Evolutionary conservation across 179 eudicot genomes (phyloP), one percentile per base, ranked within the genome.

Genomic region (Nepenthes alata): DNA sequence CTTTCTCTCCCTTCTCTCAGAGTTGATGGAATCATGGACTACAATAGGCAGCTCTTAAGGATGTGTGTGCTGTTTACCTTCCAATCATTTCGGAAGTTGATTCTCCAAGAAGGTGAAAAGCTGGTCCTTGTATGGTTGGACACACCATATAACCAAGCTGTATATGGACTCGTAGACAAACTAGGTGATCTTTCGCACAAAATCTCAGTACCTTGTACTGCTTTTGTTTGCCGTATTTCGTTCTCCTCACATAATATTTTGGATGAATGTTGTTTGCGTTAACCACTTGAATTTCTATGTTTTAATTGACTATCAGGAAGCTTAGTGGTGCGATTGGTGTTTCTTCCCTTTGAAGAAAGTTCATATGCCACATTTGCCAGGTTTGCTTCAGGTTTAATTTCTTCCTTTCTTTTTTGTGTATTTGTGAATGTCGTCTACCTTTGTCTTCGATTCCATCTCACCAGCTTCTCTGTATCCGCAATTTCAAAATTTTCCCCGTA

Each of bases 61-160:
- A 83, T 90, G 97, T 90, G 89, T 73, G 75, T 71, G 71, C 60
- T 90, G 64, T 94, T 94, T 74, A 90, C 99, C 35, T 56, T 82
- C 54, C 99, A 94, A 69, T 90, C 97, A 35, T 67, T 90, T 54
- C 87, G 85, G 12, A 94, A 90, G 63, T 68, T 94, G 74, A 66
- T 94, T 48, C 99, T 94, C 66, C 97, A 94, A 80, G 99, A 94
- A 85, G 99, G 99, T 70, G 99, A 94, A 80, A 94, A 94, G 77
- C 62, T 94, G 83, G 95, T 94, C 53, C 97, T 94, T 81, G 96
- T 94, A 67, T 94, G 89, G 97, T 80, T 90, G 41, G 97, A 94
- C 67, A 90, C 97, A 14, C 91, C 99, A 53, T 94, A 87, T 67
- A 94, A 94, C 76, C 97, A 90, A 80, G 99, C 99, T 58, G 96